Base-by-base conservation (phyloP, 768 basidiomycete species). In the Rhizopogon vulgaris region DNA sequence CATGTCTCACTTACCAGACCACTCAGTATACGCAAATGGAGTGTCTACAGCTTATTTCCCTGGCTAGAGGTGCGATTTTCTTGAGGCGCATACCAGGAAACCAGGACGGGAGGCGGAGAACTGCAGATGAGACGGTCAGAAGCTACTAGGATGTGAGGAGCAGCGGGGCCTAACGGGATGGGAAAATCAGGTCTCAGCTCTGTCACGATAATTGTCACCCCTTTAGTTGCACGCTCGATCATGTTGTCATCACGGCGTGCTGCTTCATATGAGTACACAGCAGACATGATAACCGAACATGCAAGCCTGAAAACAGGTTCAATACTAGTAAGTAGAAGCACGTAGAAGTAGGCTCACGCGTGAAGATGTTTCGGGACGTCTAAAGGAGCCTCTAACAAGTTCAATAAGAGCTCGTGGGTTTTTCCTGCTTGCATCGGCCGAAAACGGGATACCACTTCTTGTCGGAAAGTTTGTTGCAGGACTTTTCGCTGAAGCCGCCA, bases 71-170 rank as follows among this genome's bases (percentile, higher is more conserved):
- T 6, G 68, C 68, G 54, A 60, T 56, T 47, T 55, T 60, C 51
- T 67, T 67, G 52, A 65, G 67, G 5, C 51, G 24, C 34, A 61
- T 61, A 22, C 65, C 60, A 6, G 64, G 64, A 38, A 65, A 60
- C 64, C 64, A 65, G 18, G 63, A 39, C 14, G 64, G 64, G 28
- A 65, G 53, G 32, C 60, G 56, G n/a, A 54, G 49, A 53, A 65
- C 65, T 65, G 49, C n/a, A 49, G 28, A 45, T 25, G 47, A 45
- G 34, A 42, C 46, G 58, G 24, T 15, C 41, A 30, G 45, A 54
- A 54, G 47, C 24, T 25, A 22, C 25, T 15, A 5, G 10, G 3
- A 6, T 15, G 12, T 0, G 11, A 34, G 12, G 32, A 34, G 11
- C 11, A 12, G 11, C 32, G 11, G 12, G 32, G 32, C 32, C 10